These are phyloP conservation scores for Paxillus ammoniavirescens DNA, from an alignment of 768 basidiomycete species.

Conservation along the genomic window DNA sequence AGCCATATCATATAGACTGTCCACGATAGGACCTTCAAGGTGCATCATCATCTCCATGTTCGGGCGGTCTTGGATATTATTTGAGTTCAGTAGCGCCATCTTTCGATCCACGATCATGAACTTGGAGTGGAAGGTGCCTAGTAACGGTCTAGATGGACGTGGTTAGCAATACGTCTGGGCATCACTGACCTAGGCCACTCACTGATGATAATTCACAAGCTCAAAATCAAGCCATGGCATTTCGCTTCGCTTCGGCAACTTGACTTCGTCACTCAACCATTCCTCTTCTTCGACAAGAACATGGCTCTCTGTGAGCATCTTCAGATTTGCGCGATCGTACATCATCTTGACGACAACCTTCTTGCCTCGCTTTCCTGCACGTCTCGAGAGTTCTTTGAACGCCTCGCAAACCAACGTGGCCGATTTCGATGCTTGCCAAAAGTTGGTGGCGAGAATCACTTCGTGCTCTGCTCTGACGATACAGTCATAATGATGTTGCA, in stretches of 20 bases:
- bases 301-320: conserved; percentile 48
- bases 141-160: conserved; percentile 36
- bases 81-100: conserved; percentile 60
- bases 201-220: conserved; percentile 55
- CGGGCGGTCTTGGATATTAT: conserved; percentile 63
- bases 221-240: conserved; percentile 61
- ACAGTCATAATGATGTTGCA: conserved; percentile 63
- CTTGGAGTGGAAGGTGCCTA: conserved; percentile 73
- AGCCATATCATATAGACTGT: conserved; percentile 67
- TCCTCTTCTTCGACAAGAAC: conserved; percentile 43
- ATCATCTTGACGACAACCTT: conserved; percentile 64
- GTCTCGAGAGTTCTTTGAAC: conserved; percentile 49
- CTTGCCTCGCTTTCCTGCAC: conserved; percentile 41
- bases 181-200: background rate
- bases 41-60: conserved; percentile 65
- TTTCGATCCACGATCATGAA: conserved; percentile 70
- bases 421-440: conserved; percentile 52
- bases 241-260: conserved; percentile 51
- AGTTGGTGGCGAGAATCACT: conserved; percentile 68
- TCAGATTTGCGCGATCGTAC: conserved; percentile 64
- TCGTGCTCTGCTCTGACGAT: conserved; percentile 63
- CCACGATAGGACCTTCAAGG: conserved; percentile 68
- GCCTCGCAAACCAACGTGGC: conserved; percentile 51
- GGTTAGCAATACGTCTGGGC: background rate
- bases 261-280: conserved; percentile 45